Percentiles rank a stretch among this genome's conserved stretches.
phyloP scores from a whole-genome alignment of 2,329 filamentous ascomycete species.

The Paramyrothecium sp. region DNA sequence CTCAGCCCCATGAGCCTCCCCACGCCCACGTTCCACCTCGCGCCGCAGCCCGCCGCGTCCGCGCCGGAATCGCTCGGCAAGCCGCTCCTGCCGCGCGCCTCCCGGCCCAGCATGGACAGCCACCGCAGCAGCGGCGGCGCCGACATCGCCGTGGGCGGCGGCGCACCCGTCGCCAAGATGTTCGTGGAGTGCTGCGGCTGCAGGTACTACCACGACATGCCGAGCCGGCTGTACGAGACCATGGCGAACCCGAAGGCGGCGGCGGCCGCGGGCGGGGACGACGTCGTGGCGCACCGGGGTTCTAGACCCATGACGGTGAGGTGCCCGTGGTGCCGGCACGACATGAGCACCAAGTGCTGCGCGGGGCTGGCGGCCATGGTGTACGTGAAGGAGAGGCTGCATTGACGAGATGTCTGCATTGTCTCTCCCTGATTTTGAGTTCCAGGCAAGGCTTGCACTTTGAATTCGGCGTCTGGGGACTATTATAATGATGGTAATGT shows the following conservation, averaged over 20 bases:
- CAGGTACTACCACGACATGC: constrained; percentile 65
- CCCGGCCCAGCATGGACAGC: background rate
- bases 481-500: too few species aligned
- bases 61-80: background rate
- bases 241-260: constrained; percentile 59
- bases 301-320: constrained; percentile 60
- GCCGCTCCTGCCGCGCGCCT: background rate
- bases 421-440: too few species aligned
- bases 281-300: constrained; percentile 50
- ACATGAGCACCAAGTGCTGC: constrained; percentile 68
- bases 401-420: constrained; percentile 26
- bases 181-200: constrained; percentile 65
- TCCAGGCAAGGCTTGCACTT: too few species aligned
- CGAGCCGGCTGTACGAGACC: constrained; percentile 61
- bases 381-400: constrained; percentile 62
- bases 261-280: constrained; percentile 40
- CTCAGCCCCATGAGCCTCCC: background rate
- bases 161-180: constrained; percentile 60
- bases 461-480: background rate
- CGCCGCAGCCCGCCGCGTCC: background rate
- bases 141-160: constrained; percentile 23
- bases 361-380: constrained; percentile 67
- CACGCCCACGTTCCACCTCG: background rate
- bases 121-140: constrained; percentile 11
- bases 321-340: constrained; percentile 72